These are phyloP conservation scores for Solanum habrochaites DNA, from an alignment of 257 asterid genomes.

Conservation along the genomic window DNA sequence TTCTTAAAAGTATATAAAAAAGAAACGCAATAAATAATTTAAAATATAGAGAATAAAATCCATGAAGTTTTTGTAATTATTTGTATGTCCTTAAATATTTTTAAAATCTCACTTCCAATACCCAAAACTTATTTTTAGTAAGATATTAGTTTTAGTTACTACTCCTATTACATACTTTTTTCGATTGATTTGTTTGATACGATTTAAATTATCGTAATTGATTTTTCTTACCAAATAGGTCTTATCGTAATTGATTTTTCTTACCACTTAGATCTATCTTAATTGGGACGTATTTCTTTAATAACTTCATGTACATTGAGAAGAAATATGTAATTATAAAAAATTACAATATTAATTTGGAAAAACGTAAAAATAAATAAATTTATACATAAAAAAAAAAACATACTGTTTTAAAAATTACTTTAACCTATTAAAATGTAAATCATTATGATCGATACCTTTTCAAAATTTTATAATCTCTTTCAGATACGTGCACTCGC, in stretches of 20 bases:
- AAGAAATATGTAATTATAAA: background rate
- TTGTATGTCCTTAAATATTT: background rate
- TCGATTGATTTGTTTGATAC: background rate
- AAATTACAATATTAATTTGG: background rate
- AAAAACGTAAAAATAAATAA: background rate
- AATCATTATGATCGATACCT: background rate
- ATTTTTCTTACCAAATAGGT: no score
- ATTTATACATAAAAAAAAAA: background rate
- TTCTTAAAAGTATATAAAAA: background rate
- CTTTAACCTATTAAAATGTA: background rate
- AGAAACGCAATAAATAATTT: no score
- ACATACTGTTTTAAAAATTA: background rate
- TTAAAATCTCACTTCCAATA: background rate
- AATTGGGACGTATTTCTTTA: background rate
- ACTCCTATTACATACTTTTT: background rate
- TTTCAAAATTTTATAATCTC: background rate
- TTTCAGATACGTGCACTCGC: background rate
- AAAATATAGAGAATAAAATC: background rate
- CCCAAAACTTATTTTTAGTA: background rate
- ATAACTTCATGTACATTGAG: background rate
- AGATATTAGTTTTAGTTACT: background rate
- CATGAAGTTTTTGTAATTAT: no score
- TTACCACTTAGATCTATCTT: background rate
- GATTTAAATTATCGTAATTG: background rate
- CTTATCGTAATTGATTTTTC: background rate